Evolutionary conservation across 2,329 filamentous ascomycete species (phyloP).

Genomic region (Chlorencoelia australis): DNA sequence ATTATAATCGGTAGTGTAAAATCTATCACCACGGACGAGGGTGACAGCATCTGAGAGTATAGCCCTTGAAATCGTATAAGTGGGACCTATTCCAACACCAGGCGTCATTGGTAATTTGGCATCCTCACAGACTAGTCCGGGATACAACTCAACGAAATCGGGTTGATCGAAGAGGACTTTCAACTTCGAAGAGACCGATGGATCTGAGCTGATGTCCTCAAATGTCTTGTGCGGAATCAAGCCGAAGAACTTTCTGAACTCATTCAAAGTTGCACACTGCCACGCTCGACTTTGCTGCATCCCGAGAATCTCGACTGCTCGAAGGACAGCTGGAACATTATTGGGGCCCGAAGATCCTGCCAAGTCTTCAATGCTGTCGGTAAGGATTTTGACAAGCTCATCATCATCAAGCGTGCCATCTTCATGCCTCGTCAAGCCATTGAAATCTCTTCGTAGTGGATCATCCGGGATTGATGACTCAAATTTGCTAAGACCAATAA

Average conservation of each 20-base stretch:
- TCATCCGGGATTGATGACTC: constrained; percentile 51
- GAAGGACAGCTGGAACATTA: constrained; percentile 65
- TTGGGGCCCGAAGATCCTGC: constrained; percentile 58
- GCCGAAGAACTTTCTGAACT: constrained; percentile 75
- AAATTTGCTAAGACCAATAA: constrained; percentile 52
- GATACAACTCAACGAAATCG: constrained; percentile 54
- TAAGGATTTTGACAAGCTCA: constrained; percentile 62
- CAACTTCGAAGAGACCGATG: constrained; percentile 54
- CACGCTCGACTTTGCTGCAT: constrained; percentile 67
- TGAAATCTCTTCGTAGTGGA: constrained; percentile 58
- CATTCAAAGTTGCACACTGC: constrained; percentile 64
- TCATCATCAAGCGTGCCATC: constrained; percentile 64
- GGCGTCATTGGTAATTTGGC: constrained; percentile 38
- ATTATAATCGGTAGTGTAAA: constrained; percentile 38
- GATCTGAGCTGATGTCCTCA: constrained; percentile 73
- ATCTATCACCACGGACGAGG: constrained; percentile 45
- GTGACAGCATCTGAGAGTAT: constrained; percentile 49
- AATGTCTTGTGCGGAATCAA: constrained; percentile 66
- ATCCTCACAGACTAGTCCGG: constrained; percentile 50
- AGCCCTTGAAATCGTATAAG: constrained; percentile 41
- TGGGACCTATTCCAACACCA: constrained; percentile 39
- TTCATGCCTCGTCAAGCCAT: constrained; percentile 48
- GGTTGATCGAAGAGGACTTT: constrained; percentile 54
- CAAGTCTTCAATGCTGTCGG: constrained; percentile 59
- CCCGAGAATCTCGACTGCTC: constrained; percentile 66